These are phyloP conservation scores for Leucocoprinus leucothites DNA, from an alignment of 768 basidiomycete genomes.

Conservation along the genomic window DNA sequence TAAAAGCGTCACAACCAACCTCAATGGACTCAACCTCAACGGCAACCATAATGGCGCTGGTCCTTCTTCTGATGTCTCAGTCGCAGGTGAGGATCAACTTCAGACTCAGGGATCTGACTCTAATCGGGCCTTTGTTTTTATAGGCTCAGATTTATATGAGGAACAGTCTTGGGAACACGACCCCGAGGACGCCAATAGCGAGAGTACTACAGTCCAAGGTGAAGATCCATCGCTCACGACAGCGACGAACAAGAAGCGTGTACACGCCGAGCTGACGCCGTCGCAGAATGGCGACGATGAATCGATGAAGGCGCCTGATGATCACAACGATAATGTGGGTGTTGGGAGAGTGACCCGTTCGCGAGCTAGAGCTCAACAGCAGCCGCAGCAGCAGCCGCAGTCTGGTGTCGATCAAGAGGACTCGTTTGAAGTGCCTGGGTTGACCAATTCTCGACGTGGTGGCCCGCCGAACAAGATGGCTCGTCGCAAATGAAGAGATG, in stretches of 20 bases:
- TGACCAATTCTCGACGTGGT: slow-evolving; percentile 7
- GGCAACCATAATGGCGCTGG: slow-evolving; percentile 12
- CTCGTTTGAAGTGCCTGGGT: slow-evolving; percentile 12
- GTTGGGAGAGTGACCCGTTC: slow-evolving; percentile 11
- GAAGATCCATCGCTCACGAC: slow-evolving; percentile 15
- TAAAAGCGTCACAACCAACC: slow-evolving; percentile 25
- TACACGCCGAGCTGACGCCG: slow-evolving; percentile 41
- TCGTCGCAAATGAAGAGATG: slow-evolving; percentile 1
- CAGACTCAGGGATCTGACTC: not conserved
- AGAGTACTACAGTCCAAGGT: not conserved
- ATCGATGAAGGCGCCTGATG: slow-evolving; percentile 1
- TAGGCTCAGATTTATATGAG: not conserved
- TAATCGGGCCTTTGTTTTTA: not conserved
- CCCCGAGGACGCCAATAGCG: not conserved
- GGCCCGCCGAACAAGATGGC: slow-evolving; percentile 12
- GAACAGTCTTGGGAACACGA: too few relatives aligned
- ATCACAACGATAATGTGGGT: slow-evolving; percentile 2
- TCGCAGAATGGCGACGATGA: slow-evolving; percentile 34
- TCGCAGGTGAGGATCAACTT: not conserved
- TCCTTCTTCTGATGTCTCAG: slow-evolving; percentile 35
- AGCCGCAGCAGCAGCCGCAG: not conserved
- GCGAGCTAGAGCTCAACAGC: slow-evolving; percentile 10
- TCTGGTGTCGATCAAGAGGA: slow-evolving; percentile 5
- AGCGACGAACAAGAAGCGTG: slow-evolving; percentile 36
- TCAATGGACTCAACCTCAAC: slow-evolving; percentile 26